Evolutionary conservation across 352 stramenopile species (phyloP).

Genomic region (Phytophthora idaei): DNA sequence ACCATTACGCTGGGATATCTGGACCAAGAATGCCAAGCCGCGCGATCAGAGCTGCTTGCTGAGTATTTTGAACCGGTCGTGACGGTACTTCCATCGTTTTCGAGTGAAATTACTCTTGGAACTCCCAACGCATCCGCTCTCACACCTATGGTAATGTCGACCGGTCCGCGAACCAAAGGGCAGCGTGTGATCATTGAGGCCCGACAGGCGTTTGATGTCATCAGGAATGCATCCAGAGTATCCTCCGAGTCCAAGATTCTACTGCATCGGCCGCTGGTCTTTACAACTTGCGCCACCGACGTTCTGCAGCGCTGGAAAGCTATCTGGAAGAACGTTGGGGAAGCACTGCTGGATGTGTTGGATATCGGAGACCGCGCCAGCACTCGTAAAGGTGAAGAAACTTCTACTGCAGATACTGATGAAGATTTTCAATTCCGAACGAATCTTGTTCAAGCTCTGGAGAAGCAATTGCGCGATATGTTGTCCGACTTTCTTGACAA

Average conservation of each 20-base stretch:
- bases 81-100: slow-evolving; percentile 44
- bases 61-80: slow-evolving; percentile 72
- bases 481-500: slow-evolving; percentile 55
- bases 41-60: slow-evolving; percentile 48
- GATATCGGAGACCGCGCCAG: slow-evolving; percentile 26
- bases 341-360: slow-evolving; percentile 55
- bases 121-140: slow-evolving; percentile 1
- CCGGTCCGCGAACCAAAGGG: slow-evolving; percentile 42
- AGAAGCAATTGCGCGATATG: slow-evolving; percentile 54
- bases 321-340: slow-evolving; percentile 61
- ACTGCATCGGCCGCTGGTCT: slow-evolving; percentile 50
- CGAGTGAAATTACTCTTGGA: slow-evolving; percentile 26
- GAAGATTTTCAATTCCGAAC: slow-evolving; percentile 30
- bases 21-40: slow-evolving; percentile 41
- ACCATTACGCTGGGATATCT: slow-evolving; percentile 70
- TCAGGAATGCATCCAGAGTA: slow-evolving; percentile 69
- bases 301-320: slow-evolving; percentile 53
- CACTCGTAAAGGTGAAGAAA: not conserved
- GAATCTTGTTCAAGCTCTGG: slow-evolving; percentile 45
- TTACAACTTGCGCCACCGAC: slow-evolving; percentile 52
- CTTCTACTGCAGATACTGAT: slow-evolving; percentile 9
- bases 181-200: slow-evolving; percentile 55
- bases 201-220: slow-evolving; percentile 54
- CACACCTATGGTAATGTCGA: slow-evolving; percentile 3
- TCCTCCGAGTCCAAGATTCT: slow-evolving; percentile 77